A percentile compares a stretch with the other conserved stretches of the same genome.
Evolutionary conservation across 768 basidiomycete genomes (phyloP).

Genomic region (Suillus decipiens): DNA sequence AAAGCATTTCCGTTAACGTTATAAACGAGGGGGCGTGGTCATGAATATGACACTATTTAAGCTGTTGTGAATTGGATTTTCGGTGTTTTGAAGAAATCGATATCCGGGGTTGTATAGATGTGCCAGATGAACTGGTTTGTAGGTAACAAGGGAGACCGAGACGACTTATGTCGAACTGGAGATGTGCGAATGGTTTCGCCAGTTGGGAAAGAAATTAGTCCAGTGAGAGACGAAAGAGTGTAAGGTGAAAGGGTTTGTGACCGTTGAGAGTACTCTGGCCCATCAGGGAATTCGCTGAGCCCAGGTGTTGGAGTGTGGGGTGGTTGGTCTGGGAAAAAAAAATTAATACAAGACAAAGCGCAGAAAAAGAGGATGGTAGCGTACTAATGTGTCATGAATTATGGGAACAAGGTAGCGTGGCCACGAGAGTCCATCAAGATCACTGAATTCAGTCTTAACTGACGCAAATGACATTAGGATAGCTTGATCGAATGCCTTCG

Average conservation of each 20-base stretch:
- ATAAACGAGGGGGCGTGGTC: not conserved
- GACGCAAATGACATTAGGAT: constrained; percentile 45
- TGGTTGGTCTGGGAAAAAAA: constrained; percentile 28
- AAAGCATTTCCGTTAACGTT: constrained; percentile 10
- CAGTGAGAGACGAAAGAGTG: constrained; percentile 38
- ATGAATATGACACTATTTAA: not conserved
- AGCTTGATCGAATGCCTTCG: constrained; percentile 33
- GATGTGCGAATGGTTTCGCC: constrained; percentile 45
- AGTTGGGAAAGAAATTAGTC: constrained; percentile 35
- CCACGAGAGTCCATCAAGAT: constrained; percentile 62
- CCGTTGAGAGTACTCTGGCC: constrained; percentile 11
- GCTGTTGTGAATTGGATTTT: not conserved
- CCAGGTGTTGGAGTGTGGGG: constrained; percentile 29
- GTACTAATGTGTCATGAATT: constrained; percentile 28
- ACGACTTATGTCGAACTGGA: constrained; percentile 15
- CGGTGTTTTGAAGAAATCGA: constrained; percentile 5
- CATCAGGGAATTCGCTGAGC: constrained; percentile 18
- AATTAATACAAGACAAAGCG: not conserved
- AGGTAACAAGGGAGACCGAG: constrained; percentile 27
- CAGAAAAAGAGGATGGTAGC: constrained; percentile 4
- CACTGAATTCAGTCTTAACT: constrained; percentile 63
- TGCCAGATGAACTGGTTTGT: constrained; percentile 27
- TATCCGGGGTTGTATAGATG: not conserved
- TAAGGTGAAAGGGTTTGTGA: constrained; percentile 21
- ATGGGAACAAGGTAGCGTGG: constrained; percentile 36